phyloP scores from a whole-genome alignment of 305 asterid genomes.

The Ilex paraguariensis region DNA sequence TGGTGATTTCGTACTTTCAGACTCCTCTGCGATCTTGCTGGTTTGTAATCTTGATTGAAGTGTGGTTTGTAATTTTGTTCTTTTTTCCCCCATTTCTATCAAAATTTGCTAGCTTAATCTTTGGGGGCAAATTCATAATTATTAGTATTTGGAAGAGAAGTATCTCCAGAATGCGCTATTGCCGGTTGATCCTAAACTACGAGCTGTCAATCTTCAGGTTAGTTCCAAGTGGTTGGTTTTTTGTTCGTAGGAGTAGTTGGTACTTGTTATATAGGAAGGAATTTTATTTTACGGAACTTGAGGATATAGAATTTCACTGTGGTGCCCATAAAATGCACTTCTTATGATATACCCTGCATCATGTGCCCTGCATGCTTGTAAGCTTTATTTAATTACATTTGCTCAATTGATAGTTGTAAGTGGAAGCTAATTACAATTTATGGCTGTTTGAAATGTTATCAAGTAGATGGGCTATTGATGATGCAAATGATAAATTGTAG shows the following conservation, averaged over 20 bases:
- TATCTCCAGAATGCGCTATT: conserved; percentile 51
- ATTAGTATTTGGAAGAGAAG: conserved; percentile 68
- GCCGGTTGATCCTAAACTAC: conserved; percentile 55
- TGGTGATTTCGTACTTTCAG: conserved; percentile 60
- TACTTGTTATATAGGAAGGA: background rate
- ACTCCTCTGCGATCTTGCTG: conserved; percentile 67
- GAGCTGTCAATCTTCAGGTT: conserved; percentile 85
- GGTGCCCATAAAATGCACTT: background rate
- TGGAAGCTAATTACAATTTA: too few species aligned
- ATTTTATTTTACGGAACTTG: background rate
- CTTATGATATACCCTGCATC: too few species aligned
- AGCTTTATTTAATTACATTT: background rate
- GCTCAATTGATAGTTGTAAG: too few species aligned
- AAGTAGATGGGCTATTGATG: too few species aligned
- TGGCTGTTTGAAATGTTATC: too few species aligned
- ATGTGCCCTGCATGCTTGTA: background rate
- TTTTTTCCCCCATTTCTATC: background rate
- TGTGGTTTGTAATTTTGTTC: background rate
- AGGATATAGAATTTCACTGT: background rate
- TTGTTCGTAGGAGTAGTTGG: background rate
- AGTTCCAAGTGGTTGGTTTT: conserved; percentile 4
- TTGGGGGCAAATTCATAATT: background rate
- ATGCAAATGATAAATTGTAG: too few species aligned
- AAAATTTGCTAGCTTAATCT: background rate
- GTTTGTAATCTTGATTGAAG: conserved; percentile 25